Conservation (phyloP, 2,329 filamentous ascomycete species). For the Fusarium xylarioides region DNA sequence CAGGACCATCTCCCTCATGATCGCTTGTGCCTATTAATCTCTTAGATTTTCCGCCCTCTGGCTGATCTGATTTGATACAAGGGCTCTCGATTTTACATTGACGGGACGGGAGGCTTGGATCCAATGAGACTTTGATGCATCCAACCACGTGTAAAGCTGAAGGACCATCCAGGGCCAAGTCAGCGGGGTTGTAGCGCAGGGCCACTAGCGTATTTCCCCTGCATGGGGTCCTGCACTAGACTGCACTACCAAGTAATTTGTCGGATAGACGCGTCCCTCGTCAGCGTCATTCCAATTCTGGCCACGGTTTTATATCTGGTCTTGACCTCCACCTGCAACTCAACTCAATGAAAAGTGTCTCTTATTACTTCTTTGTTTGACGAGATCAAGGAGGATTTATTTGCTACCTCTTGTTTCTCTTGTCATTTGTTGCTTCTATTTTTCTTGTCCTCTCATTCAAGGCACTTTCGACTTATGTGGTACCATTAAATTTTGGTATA, state of each 20-base stretch:
- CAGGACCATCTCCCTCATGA: not conserved
- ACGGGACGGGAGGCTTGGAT: not conserved
- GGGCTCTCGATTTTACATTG: not conserved
- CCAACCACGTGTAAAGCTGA: slow-evolving; percentile 16
- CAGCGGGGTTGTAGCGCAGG: slow-evolving; percentile 13
- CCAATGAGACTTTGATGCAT: slow-evolving; percentile 12
- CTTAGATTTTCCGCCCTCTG: no score
- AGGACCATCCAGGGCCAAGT: not conserved
- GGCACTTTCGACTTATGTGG: slow-evolving; percentile 2
- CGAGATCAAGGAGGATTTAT: not conserved
- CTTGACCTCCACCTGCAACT: slow-evolving; percentile 7
- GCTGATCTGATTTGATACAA: not conserved
- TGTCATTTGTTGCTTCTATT: not conserved
- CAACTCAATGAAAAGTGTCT: slow-evolving; percentile 2
- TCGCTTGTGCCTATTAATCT: not conserved
- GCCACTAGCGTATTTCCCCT: slow-evolving; percentile 18
- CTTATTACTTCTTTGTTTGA: slow-evolving; percentile 4
- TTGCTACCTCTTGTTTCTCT: not conserved
- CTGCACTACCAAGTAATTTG: slow-evolving; percentile 10
- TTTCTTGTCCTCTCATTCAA: slow-evolving; percentile 13
- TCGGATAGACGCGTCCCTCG: slow-evolving; percentile 21
- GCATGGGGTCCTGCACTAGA: slow-evolving; percentile 7
- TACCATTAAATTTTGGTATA: not conserved
- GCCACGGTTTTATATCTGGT: slow-evolving; percentile 36
- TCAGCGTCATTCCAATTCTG: slow-evolving; percentile 31